Evolutionary conservation across 768 basidiomycete species (phyloP).

Genomic region (Sistotremastrum suecicum): DNA sequence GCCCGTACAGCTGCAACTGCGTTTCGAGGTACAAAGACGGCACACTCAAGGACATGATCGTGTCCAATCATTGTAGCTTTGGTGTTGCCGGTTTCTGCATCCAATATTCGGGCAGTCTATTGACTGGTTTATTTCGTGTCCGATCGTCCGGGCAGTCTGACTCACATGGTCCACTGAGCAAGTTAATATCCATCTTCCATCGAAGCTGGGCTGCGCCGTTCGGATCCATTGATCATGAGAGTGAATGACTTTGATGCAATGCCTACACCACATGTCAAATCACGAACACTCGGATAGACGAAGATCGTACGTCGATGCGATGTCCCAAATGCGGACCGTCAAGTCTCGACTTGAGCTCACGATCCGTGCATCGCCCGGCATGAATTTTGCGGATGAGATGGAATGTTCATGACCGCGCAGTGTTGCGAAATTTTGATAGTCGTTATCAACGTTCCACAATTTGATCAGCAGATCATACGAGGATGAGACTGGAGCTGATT

Average conservation of each 20-base stretch:
- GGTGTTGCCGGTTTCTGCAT: conserved; percentile 55
- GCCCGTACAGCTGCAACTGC: conserved; percentile 68
- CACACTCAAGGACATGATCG: conserved; percentile 74
- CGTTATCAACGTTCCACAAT: conserved; percentile 82
- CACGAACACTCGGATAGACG: conserved; percentile 1
- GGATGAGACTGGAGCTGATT: conserved; percentile 35
- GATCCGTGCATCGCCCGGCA: conserved; percentile 72
- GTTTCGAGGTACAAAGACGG: conserved; percentile 65
- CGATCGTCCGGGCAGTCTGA: conserved; percentile 2
- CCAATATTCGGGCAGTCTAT: conserved; percentile 70
- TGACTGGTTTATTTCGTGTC: conserved; percentile 1
- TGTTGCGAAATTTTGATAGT: conserved; percentile 82
- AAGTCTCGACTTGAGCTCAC: conserved; percentile 81
- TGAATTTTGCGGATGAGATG: conserved; percentile 73
- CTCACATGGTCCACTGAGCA: conserved; percentile 81
- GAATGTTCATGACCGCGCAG: conserved; percentile 85
- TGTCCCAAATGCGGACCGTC: conserved; percentile 77
- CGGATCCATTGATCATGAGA: conserved; percentile 85
- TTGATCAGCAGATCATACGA: conserved; percentile 87
- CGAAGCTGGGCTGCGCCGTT: conserved; percentile 45
- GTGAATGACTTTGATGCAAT: conserved; percentile 59
- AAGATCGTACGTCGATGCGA: conserved; percentile 60
- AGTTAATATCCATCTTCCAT: conserved; percentile 63
- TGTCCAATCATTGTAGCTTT: conserved; percentile 80
- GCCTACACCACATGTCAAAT: conserved; percentile 24